These are phyloP conservation scores for Backusella morwellensis DNA, from an alignment of 192 early-diverging fungal species.

Conservation along the genomic window DNA sequence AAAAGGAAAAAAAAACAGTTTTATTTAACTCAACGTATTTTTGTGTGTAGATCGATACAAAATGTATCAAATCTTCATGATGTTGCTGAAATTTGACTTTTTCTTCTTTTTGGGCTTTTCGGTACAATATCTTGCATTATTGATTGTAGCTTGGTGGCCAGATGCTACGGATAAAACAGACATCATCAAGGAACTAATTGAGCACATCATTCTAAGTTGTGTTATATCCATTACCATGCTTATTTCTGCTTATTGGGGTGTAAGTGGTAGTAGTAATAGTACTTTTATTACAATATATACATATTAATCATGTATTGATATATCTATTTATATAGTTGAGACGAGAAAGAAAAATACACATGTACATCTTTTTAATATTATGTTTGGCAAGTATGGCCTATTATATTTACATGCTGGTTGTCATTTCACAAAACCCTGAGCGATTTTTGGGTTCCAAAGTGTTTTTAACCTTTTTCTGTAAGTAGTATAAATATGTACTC, in stretches of 20 bases:
- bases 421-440: conserved; percentile 45
- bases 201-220: conserved; percentile 48
- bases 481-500: conserved; percentile 35
- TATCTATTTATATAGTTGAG: conserved; percentile 38
- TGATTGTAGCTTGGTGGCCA: conserved; percentile 47
- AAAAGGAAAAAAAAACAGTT: not conserved
- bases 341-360: conserved; percentile 49
- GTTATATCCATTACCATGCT: conserved; percentile 47
- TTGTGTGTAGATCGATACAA: conserved; percentile 60
- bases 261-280: conserved; percentile 29
- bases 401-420: conserved; percentile 61
- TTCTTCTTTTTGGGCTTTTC: conserved; percentile 79
- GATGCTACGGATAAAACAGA: conserved; percentile 13
- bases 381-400: conserved; percentile 65
- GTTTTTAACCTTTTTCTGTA: conserved; percentile 58
- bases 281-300: not conserved
- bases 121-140: conserved; percentile 67
- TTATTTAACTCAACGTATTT: not conserved
- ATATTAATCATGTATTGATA: conserved; percentile 6
- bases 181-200: conserved; percentile 25
- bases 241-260: conserved; percentile 52
- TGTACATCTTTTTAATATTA: conserved; percentile 60
- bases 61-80: conserved; percentile 77
- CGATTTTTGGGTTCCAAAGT: conserved; percentile 48
- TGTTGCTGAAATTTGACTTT: conserved; percentile 77